Base-by-base conservation (phyloP, 306 rosid genomes). In the Benincasa hispida region DNA sequence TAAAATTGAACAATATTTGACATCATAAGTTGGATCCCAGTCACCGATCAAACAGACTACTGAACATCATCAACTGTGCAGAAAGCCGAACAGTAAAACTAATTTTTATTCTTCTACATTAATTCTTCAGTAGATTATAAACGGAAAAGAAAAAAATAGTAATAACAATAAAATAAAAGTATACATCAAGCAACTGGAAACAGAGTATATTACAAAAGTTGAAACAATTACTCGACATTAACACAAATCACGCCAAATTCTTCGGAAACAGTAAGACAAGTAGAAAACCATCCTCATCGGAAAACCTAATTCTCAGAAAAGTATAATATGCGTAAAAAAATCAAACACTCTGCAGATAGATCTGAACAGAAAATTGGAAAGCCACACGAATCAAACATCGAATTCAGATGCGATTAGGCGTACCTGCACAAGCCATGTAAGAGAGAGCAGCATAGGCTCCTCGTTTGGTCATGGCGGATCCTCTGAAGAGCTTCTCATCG, bases 381-480 rank as follows among this genome's bases (percentile, higher is more conserved):
- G 22, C 4, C 8, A 2, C 5, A 30, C 1, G 58, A 25, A 70
- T 24, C 58, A 24, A 68, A 62, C 25, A 15, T 7, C 58, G 24
- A 15, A 17, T 47, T 47, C 39, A 25, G 6, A 24, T 15, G 58
- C 58, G 58, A 47, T 47, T 10, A 47, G 3, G 8, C 58, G 62
- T 72, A 93, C 97, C 96, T 3, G 98, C 96, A 74, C 96, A 94
- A 27, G 91, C 74, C 98, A 94, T 94, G 79, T 94, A 91, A 10
- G 96, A 94, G 76, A 91, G 55, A 25, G 98, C 96, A 6, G 97
- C 98, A 68, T 78, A 87, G 68, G 91, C 96, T 21, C 98, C 96
- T 15, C 96, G 97, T 77, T 82, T 85, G 82, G 97, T 85, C 94
- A 94, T 90, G 85, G 93, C 77, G 77, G 98, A 91, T 24, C 97